These are phyloP conservation scores for Inosperma sp. DNA, from an alignment of 768 basidiomycete species.

Conservation along the genomic window DNA sequence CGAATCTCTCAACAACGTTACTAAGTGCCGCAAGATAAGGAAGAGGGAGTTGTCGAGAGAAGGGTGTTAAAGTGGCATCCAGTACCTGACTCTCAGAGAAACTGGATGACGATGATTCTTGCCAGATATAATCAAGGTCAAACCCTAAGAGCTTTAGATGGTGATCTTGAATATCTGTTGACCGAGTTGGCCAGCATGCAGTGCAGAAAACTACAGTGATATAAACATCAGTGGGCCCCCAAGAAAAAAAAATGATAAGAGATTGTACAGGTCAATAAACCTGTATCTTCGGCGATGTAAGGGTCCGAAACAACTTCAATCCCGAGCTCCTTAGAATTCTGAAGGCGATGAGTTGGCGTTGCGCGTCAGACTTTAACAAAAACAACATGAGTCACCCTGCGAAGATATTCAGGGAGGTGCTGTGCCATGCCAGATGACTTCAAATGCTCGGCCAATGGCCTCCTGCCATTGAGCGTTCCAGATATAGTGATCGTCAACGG, in stretches of 20 bases:
- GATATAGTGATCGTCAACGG: conserved; percentile 50
- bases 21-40: conserved; percentile 52
- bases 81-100: neutral
- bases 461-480: conserved; percentile 45
- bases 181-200: conserved; percentile 33
- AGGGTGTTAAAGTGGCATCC: conserved; percentile 37
- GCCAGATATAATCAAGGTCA: conserved; percentile 25
- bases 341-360: conserved; percentile 4
- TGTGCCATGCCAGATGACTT: conserved; percentile 44
- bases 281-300: conserved; percentile 42
- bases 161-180: conserved; percentile 9
- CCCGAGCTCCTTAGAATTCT: conserved; percentile 61
- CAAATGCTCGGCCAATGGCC: conserved; percentile 38
- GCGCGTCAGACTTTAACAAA: conserved; percentile 5
- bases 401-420: conserved; percentile 49
- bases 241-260: conserved; percentile 1
- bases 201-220: conserved; percentile 36
- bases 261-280: conserved; percentile 28
- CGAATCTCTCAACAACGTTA: conserved; percentile 49
- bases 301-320: conserved; percentile 53
- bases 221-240: conserved; percentile 3
- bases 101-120: conserved; percentile 10
- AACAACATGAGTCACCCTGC: conserved; percentile 33
- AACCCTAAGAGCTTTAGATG: conserved; percentile 19
- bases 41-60: conserved; percentile 50